Percentiles rank a stretch among this genome's conserved stretches.
These are phyloP conservation scores for Ophiostoma sp. DNA, from an alignment of 2,329 filamentous ascomycete genomes.

Conservation along the genomic window DNA sequence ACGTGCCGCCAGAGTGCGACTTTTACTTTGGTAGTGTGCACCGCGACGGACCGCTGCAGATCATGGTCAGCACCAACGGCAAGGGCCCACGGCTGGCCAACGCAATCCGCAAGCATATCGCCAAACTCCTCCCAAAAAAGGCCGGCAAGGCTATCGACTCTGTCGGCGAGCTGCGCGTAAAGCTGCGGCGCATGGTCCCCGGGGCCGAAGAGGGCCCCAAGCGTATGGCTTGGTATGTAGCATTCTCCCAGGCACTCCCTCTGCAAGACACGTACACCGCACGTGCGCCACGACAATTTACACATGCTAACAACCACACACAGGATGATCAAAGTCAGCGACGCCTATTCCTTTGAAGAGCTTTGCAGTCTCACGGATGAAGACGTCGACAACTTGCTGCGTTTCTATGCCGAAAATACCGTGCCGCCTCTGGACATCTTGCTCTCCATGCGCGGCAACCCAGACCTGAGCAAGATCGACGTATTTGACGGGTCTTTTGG, in stretches of 20 bases:
- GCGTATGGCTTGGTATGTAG: slow-evolving; percentile 76
- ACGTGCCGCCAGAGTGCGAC: slow-evolving; percentile 93
- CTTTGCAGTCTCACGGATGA: slow-evolving; percentile 75
- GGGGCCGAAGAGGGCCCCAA: slow-evolving; percentile 68
- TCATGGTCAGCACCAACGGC: slow-evolving; percentile 98
- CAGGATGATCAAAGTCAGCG: slow-evolving; percentile 90
- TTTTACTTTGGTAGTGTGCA: slow-evolving; percentile 98
- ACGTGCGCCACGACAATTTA: not conserved
- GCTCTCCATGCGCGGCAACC: slow-evolving; percentile 48
- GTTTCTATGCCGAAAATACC: slow-evolving; percentile 59
- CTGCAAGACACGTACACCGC: not conserved
- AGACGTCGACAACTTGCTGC: slow-evolving; percentile 77
- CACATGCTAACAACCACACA: slow-evolving; percentile 33
- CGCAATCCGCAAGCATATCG: slow-evolving; percentile 77
- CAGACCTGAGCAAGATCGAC: slow-evolving; percentile 44
- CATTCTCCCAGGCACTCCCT: not conserved
- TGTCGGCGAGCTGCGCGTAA: slow-evolving; percentile 73
- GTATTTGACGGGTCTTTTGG: slow-evolving; percentile 57
- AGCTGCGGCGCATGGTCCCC: slow-evolving; percentile 72
- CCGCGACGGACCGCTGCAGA: slow-evolving; percentile 88
- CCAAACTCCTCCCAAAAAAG: slow-evolving; percentile 66
- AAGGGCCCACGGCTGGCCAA: slow-evolving; percentile 90
- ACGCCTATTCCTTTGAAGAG: slow-evolving; percentile 78
- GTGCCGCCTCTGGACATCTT: slow-evolving; percentile 53
- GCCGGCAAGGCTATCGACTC: slow-evolving; percentile 80